Evolutionary conservation across 176 grass and related monocot species (phyloP), one percentile per base, ranked within the genome.

Genomic region (Leersia perrieri): DNA sequence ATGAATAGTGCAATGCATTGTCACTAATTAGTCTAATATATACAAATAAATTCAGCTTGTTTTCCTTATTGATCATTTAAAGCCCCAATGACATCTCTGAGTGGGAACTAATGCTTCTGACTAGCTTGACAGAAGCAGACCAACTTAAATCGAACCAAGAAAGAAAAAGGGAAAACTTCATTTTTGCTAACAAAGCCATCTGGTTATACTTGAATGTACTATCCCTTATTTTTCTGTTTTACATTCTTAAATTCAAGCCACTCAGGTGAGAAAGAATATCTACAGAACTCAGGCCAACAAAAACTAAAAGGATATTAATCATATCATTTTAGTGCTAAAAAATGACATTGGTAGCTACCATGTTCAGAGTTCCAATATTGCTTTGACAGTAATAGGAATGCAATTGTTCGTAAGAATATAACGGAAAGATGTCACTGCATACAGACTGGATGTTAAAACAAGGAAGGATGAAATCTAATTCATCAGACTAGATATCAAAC

Each of bases 401-500:
- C 16, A n/a, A 40, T 51, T 11, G 62, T 51, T 74, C 49, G 41
- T 1, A 10, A 74, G 15, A 53, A 75, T 26, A 35, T 1, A 66
- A 40, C 13, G 16, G 71, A 35, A 42, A 51, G n/a, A 11, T 29
- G 41, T 72, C 2, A 79, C 0, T 40, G 14, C 61, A 85, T 11
- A 69, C 7, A 41, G 6, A 33, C 13, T 1, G n/a, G n/a, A 71
- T 64, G 25, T 28, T 55, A 57, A 47, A 71, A 73, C 8, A 82
- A 72, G 41, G 18, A 12, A 30, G 13, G 23, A 38, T 44, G 33
- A 45, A 62, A 32, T 82, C 44, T 5, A 73, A 35, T 72, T 49
- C 18, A 60, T 35, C 11, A 45, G 18, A 82, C n/a, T 60, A 71
- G 33, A 31, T 60, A 78, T 30, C 65, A 82, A 41, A 77, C n/a